phyloP scores from a whole-genome alignment of 768 basidiomycete genomes.

The Psilocybe tampanensis region DNA sequence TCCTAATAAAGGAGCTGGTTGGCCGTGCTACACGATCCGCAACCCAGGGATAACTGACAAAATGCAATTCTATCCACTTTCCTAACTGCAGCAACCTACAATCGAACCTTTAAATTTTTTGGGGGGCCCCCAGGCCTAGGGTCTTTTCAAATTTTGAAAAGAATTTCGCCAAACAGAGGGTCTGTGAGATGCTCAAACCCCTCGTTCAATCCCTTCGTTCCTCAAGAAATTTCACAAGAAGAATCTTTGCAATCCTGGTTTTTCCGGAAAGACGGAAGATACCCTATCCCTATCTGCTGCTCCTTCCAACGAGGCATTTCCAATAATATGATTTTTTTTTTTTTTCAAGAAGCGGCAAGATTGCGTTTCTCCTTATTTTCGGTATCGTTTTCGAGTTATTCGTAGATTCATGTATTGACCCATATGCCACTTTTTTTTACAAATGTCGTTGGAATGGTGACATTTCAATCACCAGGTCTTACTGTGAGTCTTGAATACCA shows the following conservation, averaged over 20 bases:
- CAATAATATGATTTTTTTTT: not conserved
- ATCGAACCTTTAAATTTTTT: not conserved
- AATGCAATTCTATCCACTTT: not conserved
- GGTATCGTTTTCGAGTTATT: not conserved
- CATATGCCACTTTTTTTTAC: not conserved
- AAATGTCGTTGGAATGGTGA: too few species aligned
- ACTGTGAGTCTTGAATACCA: too few species aligned
- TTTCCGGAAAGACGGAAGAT: not conserved
- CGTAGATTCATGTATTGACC: not conserved
- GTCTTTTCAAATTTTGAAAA: not conserved
- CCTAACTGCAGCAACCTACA: not conserved
- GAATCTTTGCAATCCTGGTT: conserved; percentile 5
- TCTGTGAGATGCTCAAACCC: too few species aligned
- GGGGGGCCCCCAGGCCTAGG: not conserved
- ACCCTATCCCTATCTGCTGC: not conserved
- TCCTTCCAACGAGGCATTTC: not conserved
- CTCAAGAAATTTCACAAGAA: not conserved
- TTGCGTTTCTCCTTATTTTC: not conserved
- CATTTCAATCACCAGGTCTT: too few species aligned
- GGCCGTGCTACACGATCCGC: not conserved
- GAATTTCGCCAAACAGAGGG: not conserved
- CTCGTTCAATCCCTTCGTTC: too few species aligned
- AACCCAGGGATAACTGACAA: not conserved
- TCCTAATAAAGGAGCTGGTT: not conserved
- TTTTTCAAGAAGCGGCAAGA: not conserved